Evolutionary conservation across 176 grass and related monocot species (phyloP).

Genomic region (Secale cereale): DNA sequence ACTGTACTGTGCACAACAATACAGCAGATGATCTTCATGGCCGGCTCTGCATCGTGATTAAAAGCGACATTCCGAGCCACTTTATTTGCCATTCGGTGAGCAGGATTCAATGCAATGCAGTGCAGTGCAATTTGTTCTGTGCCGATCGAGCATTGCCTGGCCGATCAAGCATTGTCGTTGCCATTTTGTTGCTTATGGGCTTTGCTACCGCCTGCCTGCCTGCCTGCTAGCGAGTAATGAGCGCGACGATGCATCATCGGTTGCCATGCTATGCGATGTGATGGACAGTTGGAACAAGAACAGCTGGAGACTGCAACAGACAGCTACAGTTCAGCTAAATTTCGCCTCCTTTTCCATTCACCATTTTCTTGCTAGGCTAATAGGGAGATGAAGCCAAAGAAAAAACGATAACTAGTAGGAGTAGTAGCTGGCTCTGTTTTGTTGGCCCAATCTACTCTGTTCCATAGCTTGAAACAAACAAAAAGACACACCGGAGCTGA

Average conservation of each 20-base stretch:
- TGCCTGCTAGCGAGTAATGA: background rate
- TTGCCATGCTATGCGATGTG: background rate
- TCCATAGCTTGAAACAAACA: conserved; percentile 41
- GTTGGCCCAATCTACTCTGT: conserved; percentile 18
- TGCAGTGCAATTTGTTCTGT: background rate
- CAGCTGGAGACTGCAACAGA: conserved; percentile 43
- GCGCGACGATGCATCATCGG: conserved; percentile 8
- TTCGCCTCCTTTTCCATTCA: no score
- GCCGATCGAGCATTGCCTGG: background rate
- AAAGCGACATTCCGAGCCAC: background rate
- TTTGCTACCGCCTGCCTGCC: background rate
- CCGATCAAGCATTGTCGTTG: conserved; percentile 3
- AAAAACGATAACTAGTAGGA: background rate
- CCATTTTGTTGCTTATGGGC: conserved; percentile 18
- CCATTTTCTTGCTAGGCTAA: background rate
- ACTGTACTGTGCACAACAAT: no score
- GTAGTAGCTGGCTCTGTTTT: background rate
- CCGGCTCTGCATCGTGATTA: background rate
- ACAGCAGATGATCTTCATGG: background rate
- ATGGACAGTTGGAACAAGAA: conserved; percentile 45
- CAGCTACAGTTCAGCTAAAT: conserved; percentile 37
- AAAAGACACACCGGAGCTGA: conserved; percentile 22
- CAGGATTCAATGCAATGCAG: background rate
- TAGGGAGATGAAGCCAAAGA: background rate
- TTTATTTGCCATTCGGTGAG: background rate